Percentiles rank a stretch among this genome's conserved stretches.
Conservation (phyloP, 345 rosid genomes). For the Excoecaria agallocha region DNA sequence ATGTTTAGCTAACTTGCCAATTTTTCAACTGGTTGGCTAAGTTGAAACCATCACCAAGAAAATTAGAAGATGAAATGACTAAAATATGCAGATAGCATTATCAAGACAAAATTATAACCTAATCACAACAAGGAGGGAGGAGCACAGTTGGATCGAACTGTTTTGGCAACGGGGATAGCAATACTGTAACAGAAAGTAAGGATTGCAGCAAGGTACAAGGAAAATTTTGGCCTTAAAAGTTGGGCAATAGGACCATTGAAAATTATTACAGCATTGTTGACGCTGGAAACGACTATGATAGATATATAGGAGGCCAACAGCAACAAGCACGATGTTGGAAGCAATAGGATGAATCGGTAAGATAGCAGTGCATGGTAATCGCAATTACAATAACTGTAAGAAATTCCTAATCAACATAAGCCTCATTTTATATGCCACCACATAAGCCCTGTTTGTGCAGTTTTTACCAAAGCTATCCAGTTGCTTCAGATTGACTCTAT, state of each 20-base stretch:
- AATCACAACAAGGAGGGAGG: neutral
- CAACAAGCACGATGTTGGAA: too few species aligned
- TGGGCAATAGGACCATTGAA: neutral
- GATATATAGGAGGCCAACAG: too few species aligned
- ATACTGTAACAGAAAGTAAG: too few species aligned
- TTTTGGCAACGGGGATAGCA: neutral
- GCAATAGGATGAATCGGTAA: too few species aligned
- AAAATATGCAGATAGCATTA: neutral
- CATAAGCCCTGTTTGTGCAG: neutral
- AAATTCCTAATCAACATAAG: neutral
- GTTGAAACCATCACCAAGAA: neutral
- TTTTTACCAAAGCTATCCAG: neutral
- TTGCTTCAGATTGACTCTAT: neutral
- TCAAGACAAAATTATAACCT: neutral
- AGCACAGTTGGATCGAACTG: neutral
- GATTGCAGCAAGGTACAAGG: too few species aligned
- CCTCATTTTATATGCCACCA: too few species aligned
- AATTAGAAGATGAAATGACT: neutral
- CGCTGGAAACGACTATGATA: neutral
- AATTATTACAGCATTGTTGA: neutral
- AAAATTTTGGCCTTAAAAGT: neutral
- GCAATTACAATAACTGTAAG: neutral
- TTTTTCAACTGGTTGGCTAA: neutral
- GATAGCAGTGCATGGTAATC: neutral
- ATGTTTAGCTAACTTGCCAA: neutral